Percentiles rank a stretch among this genome's conserved stretches.
Conservation (phyloP, 345 rosid species). For the Arabidopsis arenosa region DNA sequence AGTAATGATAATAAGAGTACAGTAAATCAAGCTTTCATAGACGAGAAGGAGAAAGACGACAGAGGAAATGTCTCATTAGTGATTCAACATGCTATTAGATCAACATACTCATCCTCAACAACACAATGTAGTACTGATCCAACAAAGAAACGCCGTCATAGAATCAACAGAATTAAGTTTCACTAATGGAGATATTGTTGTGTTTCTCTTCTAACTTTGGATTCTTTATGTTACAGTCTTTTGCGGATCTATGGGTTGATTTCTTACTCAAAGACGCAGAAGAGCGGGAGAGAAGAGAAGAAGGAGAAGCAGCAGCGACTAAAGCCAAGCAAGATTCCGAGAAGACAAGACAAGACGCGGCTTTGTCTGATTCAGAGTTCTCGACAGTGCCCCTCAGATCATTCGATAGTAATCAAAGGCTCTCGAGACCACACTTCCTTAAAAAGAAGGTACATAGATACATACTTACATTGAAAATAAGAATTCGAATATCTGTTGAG, state of each 20-base stretch:
- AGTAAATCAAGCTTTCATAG: conserved; percentile 31
- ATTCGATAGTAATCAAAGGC: conserved; percentile 52
- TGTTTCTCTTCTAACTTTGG: not conserved
- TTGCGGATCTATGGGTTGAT: conserved; percentile 96
- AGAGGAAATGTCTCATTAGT: conserved; percentile 51
- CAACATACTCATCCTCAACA: conserved; percentile 62
- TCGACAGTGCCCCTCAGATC: conserved; percentile 77
- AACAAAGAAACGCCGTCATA: no score
- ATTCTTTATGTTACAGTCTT: conserved; percentile 57
- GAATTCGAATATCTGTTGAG: not conserved
- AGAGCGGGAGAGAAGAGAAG: conserved; percentile 72
- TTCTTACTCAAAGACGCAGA: conserved; percentile 91
- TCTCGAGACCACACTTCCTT: conserved; percentile 53
- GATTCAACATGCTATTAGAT: conserved; percentile 42
- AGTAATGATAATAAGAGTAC: conserved; percentile 32
- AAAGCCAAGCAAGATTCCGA: conserved; percentile 48
- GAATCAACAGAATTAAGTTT: no score
- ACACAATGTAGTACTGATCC: conserved; percentile 2
- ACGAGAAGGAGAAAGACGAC: conserved; percentile 1
- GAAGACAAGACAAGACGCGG: conserved; percentile 49
- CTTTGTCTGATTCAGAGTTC: conserved; percentile 69
- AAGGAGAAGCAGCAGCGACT: conserved; percentile 46
- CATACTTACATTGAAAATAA: not conserved
- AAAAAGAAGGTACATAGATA: conserved; percentile 24
- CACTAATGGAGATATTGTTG: conserved; percentile 17